A percentile compares a stretch with the other conserved stretches of the same genome.
Evolutionary conservation across 1,284 basidiomycete genomes (phyloP).

Genomic region (Agaricales sp.): DNA sequence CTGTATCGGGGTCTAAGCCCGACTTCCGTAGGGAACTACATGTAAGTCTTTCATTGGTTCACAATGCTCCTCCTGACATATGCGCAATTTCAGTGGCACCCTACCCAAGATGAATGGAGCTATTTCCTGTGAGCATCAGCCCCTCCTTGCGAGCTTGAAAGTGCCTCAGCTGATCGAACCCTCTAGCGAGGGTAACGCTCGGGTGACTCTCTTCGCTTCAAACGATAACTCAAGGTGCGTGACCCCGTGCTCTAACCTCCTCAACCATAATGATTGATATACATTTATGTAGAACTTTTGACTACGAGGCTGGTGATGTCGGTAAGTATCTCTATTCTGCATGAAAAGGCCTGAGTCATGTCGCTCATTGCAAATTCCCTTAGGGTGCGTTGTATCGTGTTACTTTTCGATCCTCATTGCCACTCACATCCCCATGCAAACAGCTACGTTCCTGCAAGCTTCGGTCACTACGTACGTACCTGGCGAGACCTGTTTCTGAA

Average conservation of each 20-base stretch:
- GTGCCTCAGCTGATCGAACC: slow-evolving; percentile 4
- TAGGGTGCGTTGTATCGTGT: background rate
- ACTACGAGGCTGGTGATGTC: slow-evolving; percentile 51
- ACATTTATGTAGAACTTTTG: slow-evolving; percentile 38
- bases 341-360: background rate
- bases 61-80: too few relatives aligned
- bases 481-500: too few relatives aligned
- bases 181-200: slow-evolving; percentile 40
- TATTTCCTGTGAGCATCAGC: slow-evolving; percentile 30
- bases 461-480: slow-evolving; percentile 22
- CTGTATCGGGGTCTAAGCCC: background rate
- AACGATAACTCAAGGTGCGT: slow-evolving; percentile 35
- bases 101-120: slow-evolving; percentile 60
- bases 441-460: slow-evolving; percentile 47
- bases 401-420: background rate
- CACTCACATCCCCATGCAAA: background rate
- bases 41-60: too few relatives aligned
- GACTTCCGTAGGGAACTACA: slow-evolving; percentile 29
- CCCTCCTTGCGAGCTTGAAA: background rate
- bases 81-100: slow-evolving; percentile 48
- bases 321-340: slow-evolving; percentile 22
- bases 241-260: background rate
- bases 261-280: too few relatives aligned
- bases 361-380: too few relatives aligned
- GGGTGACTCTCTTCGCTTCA: slow-evolving; percentile 57